Evolutionary conservation across 176 grass and related monocot species (phyloP).

Genomic region (Musa schizocarpa): DNA sequence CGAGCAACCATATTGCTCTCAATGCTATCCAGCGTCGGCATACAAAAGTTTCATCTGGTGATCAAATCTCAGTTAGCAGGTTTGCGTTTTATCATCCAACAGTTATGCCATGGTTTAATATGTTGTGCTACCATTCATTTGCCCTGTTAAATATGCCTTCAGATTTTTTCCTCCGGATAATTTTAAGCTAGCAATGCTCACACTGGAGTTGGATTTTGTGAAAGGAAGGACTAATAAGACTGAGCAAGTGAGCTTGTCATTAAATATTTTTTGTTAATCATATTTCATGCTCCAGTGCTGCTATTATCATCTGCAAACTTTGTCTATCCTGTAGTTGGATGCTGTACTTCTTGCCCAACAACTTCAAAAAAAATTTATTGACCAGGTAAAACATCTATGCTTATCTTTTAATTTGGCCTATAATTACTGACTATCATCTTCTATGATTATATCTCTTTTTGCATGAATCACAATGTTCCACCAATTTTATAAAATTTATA

Average conservation of each 20-base stretch:
- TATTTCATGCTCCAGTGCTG: slow-evolving; percentile 6
- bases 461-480: neutral
- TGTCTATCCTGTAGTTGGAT: slow-evolving; percentile 55
- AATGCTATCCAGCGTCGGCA: slow-evolving; percentile 93
- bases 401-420: neutral
- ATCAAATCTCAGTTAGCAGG: slow-evolving; percentile 69
- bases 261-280: neutral
- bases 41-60: slow-evolving; percentile 81
- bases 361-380: slow-evolving; percentile 64
- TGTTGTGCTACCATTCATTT: slow-evolving; percentile 12
- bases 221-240: slow-evolving; percentile 51
- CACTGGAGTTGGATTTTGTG: slow-evolving; percentile 64
- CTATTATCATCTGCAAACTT: neutral
- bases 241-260: slow-evolving; percentile 45
- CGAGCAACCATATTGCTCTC: slow-evolving; percentile 54
- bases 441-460: neutral
- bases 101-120: slow-evolving; percentile 13
- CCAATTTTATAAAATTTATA: neutral
- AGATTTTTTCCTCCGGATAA: slow-evolving; percentile 79
- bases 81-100: slow-evolving; percentile 20
- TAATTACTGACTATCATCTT: neutral
- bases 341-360: slow-evolving; percentile 84
- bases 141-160: slow-evolving; percentile 18
- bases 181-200: slow-evolving; percentile 75
- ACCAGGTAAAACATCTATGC: slow-evolving; percentile 47